Conservation (phyloP, 2,329 filamentous ascomycete genomes). For the Nannizziopsis barbatae region DNA sequence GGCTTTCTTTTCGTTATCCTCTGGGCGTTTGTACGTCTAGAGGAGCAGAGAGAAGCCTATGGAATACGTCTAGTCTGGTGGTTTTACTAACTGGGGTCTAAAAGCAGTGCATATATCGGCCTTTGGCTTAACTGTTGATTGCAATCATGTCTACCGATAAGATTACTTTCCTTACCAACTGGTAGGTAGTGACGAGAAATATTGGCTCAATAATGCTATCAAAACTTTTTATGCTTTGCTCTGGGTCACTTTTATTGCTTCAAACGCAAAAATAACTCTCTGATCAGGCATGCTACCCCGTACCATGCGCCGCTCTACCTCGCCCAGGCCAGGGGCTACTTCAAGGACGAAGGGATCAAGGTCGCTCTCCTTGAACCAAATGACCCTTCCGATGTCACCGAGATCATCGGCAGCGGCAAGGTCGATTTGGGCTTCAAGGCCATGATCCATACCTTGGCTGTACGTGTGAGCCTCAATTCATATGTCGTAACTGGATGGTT, state of each 20-base stretch:
- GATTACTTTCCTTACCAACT: slow-evolving; percentile 77
- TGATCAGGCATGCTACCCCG: slow-evolving; percentile 62
- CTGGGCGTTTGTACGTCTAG: no score
- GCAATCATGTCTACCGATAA: slow-evolving; percentile 64
- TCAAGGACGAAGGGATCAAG: slow-evolving; percentile 63
- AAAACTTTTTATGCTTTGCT: background rate
- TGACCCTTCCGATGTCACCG: slow-evolving; percentile 70
- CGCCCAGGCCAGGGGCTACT: slow-evolving; percentile 64
- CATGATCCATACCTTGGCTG: slow-evolving; percentile 71
- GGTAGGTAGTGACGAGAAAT: slow-evolving; percentile 41
- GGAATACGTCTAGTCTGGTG: slow-evolving; percentile 15
- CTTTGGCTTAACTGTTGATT: slow-evolving; percentile 18
- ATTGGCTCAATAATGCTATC: slow-evolving; percentile 5
- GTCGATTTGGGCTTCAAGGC: slow-evolving; percentile 72
- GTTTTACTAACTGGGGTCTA: slow-evolving; percentile 21
- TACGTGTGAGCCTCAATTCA: slow-evolving; percentile 22
- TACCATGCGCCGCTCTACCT: slow-evolving; percentile 71
- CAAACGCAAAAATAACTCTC: slow-evolving; percentile 13
- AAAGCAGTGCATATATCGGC: slow-evolving; percentile 20
- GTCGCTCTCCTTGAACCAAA: slow-evolving; percentile 68
- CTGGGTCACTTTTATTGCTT: background rate
- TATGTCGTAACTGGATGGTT: background rate
- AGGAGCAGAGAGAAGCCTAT: background rate
- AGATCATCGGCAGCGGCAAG: slow-evolving; percentile 66
- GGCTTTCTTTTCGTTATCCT: background rate